Base-by-base conservation (phyloP, 2,329 filamentous ascomycete species). In the Xylariaceae sp. region DNA sequence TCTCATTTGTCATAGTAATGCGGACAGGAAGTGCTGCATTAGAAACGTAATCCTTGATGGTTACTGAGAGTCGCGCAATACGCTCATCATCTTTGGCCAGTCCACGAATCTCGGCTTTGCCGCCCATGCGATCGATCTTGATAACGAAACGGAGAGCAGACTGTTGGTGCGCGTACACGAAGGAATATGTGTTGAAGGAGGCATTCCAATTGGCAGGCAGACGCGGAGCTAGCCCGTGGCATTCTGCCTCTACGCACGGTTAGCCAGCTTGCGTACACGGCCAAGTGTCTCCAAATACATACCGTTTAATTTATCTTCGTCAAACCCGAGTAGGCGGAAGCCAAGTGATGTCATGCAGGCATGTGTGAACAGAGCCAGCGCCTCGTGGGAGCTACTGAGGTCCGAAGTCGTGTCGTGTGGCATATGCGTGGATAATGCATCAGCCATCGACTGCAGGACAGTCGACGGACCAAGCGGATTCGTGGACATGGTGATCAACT, bases 141-240 rank as follows among this genome's bases (percentile, higher is more conserved):
- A 97, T 73, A 24, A 96, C 80, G 70, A 90, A 96, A 57, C 88
- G 85, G 84, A 93, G 91, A 14, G 92, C 87, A 0, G 92, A 96
- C 71, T 96, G 91, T 21, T 85, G 80, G 74, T 97, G 93, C 3
- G 87, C 86, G 77, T 98, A 98, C 62, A 92, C 86, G 74, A 98
- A 97, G 53, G 88, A 85, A 71, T 91, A 89, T 12, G 87, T 86
- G 60, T 85, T 85, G 56, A 83, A 82, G 17, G 84, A 84, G 11
- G 86, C 79, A 74, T 96, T 96, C 95, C 95, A 98, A 75, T 87
- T 83, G 14, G 82, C 56, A 0, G 92, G 91, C 2, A 98, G 81
- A 28, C 87, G 81, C 7, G 84, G 85, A 8, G 85, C 81, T 41
- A 85, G 75, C 43, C 79, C 72, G 53, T 82, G 77, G 67, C 85